phyloP scores from a whole-genome alignment of 441 rosid species.

The Adansonia grandidieri region DNA sequence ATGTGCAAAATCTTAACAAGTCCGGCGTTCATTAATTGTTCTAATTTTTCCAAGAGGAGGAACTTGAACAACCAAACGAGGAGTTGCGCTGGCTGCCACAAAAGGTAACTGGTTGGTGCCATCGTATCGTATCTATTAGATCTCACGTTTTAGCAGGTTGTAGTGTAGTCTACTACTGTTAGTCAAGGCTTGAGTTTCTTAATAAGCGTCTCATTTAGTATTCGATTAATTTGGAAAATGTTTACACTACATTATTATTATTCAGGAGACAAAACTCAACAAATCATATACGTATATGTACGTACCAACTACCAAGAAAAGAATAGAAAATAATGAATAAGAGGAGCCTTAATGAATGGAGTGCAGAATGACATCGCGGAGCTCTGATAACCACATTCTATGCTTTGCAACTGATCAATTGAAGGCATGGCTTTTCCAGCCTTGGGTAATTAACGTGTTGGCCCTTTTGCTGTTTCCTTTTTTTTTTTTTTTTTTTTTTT shows the following conservation, averaged over 20 bases:
- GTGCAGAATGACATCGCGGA: constrained; percentile 18
- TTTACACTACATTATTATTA: no score
- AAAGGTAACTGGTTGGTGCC: background rate
- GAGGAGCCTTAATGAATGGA: background rate
- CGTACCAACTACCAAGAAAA: background rate
- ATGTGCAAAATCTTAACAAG: constrained; percentile 22
- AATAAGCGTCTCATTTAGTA: background rate
- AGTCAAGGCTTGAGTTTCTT: background rate
- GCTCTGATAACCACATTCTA: constrained; percentile 3
- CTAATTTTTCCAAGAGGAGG: background rate
- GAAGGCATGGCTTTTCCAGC: background rate
- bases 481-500: background rate
- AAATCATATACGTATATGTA: no score
- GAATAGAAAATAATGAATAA: background rate
- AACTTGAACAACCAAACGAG: background rate
- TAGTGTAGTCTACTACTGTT: background rate
- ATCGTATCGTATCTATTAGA: background rate
- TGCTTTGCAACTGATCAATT: background rate
- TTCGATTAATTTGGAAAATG: no score
- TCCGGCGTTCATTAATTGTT: background rate
- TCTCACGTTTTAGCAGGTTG: background rate
- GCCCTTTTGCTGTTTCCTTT: background rate
- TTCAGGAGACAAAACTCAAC: no score
- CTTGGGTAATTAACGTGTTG: background rate
- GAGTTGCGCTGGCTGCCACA: background rate